phyloP scores from a whole-genome alignment of 1,284 basidiomycete species.

The Pulveroboletus sp. region DNA sequence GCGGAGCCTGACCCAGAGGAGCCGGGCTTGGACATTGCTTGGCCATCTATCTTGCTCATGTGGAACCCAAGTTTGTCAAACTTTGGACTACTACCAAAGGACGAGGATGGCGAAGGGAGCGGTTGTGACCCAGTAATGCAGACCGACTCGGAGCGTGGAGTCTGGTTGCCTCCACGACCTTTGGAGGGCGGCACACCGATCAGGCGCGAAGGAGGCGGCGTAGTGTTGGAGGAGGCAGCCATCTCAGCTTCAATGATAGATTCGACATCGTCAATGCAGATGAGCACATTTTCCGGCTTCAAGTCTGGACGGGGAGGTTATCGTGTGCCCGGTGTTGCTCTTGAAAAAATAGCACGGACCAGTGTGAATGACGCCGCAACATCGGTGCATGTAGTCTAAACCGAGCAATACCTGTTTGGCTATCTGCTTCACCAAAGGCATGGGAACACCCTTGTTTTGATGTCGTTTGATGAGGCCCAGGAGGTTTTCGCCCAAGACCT shows the following conservation, averaged over 20 bases:
- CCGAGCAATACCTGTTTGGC: slow-evolving; percentile 96
- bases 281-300: slow-evolving; percentile 98
- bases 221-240: slow-evolving; percentile 51
- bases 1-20: slow-evolving; percentile 28
- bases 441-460: slow-evolving; percentile 92
- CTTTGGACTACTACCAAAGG: slow-evolving; percentile 74
- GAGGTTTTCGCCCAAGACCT: slow-evolving; percentile 98
- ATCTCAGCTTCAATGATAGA: slow-evolving; percentile 89
- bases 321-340: not conserved
- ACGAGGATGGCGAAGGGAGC: slow-evolving; percentile 77
- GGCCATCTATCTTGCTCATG: slow-evolving; percentile 79
- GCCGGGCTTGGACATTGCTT: slow-evolving; percentile 29
- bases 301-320: slow-evolving; percentile 57
- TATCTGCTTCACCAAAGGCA: slow-evolving; percentile 93
- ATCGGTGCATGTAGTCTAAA: slow-evolving; percentile 96
- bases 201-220: slow-evolving; percentile 69
- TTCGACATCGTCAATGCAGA: slow-evolving; percentile 97
- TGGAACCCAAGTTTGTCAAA: slow-evolving; percentile 91
- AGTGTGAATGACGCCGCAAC: slow-evolving; percentile 94
- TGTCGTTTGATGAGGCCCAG: slow-evolving; percentile 97
- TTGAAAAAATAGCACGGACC: slow-evolving; percentile 44
- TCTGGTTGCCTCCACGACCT: slow-evolving; percentile 96
- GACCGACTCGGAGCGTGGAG: slow-evolving; percentile 84
- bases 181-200: slow-evolving; percentile 95
- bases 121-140: slow-evolving; percentile 96